These are phyloP conservation scores for Fragaria nilgerrensis DNA, from an alignment of 306 rosid species.

Conservation along the genomic window DNA sequence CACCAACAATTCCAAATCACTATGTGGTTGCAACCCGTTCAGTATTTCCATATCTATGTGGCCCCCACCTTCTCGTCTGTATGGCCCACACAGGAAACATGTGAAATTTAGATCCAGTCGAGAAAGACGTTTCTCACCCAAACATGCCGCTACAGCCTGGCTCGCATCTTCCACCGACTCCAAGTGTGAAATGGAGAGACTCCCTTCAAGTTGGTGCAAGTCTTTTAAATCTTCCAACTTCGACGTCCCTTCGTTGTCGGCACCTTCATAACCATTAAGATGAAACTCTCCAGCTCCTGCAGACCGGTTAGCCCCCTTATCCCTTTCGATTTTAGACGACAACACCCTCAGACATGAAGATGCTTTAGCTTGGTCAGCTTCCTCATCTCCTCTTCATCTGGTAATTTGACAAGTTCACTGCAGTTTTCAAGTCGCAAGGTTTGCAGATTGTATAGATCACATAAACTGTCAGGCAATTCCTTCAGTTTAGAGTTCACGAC, in stretches of 20 bases:
- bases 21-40: no score
- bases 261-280: no score
- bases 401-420: background rate
- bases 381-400: background rate
- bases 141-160: no score
- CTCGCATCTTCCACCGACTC: no score
- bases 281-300: background rate
- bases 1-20: no score
- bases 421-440: fast-evolving
- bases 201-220: no score
- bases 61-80: no score
- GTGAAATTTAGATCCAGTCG: fast-evolving
- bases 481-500: fast-evolving
- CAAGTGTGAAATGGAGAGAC: no score
- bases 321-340: background rate
- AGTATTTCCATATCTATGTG: no score
- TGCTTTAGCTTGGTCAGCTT: background rate
- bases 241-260: fast-evolving
- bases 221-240: no score
- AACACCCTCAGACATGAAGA: fast-evolving
- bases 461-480: background rate
- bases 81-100: no score
- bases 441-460: background rate
- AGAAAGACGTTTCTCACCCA: no score
- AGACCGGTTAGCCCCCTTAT: background rate